Base-by-base conservation (phyloP, 2,329 filamentous ascomycete species). In the Nothophoma quercina region DNA sequence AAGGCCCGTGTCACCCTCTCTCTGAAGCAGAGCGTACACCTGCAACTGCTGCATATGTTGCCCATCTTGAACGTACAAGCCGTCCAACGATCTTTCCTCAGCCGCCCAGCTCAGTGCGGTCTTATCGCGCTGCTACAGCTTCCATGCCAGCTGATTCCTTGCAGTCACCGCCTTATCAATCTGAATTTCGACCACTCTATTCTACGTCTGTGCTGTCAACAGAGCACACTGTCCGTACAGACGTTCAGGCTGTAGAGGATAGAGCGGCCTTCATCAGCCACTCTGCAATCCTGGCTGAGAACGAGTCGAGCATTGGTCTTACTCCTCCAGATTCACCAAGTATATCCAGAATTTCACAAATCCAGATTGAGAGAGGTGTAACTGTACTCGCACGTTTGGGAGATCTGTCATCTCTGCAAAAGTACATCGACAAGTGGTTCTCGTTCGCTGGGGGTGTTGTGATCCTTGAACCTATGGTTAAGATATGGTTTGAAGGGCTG, bases 391-490 rank as follows among this genome's bases (percentile, higher is more conserved):
- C 53, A 1, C 47, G 72, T 4, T 47, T 74, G 2, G 65, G 60
- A 34, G 64, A 72, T 21, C 42, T 70, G 7, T 55, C 62, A 2
- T 49, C 56, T 7, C 63, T 67, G 16, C 59, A 66, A 13, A 64
- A 61, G 29, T 74, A 72, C 30, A 65, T 73, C 34, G 61, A 71
- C n/a, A 66, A 69, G 36, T 62, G 60, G 64, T 73, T 71, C 36
- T 66, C 63, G 3, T 65, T 69, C 15, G 63, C 61, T 3, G 56
- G 63, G 23, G 71, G 70, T 0, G 57, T 71, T n/a, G 57, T 73
- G n/a, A 51, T 73, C 12, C 68, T 72, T 33, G 70, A 68, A 46
- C 69, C 71, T 0, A 71, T 74, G 61, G 55, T 71, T 16, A 69
- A 67, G 38, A 65, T 69, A 4, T 72, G 64, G 51, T 57, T 60